These are phyloP conservation scores for Ophiostoma piceae DNA, from an alignment of 2,329 filamentous ascomycete species.

Conservation along the genomic window DNA sequence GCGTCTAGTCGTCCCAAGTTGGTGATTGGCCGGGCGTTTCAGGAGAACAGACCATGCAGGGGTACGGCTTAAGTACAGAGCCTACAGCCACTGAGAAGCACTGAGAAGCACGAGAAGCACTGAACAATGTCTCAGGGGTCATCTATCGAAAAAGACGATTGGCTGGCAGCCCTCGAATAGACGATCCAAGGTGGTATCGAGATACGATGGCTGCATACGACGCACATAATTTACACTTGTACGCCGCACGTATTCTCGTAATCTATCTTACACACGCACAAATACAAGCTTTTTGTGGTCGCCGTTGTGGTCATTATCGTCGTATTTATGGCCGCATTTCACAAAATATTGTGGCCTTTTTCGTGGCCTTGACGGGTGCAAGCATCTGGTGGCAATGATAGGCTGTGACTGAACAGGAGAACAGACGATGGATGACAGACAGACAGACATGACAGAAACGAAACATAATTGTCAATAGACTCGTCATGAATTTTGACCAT, in stretches of 20 bases:
- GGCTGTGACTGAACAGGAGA: background rate
- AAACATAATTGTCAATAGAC: background rate
- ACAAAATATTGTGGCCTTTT: background rate
- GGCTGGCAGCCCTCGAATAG: background rate
- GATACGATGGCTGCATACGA: background rate
- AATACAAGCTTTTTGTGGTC: background rate
- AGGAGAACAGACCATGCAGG: constrained; percentile 1
- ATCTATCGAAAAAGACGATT: background rate
- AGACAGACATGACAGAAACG: background rate
- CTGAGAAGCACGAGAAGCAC: background rate
- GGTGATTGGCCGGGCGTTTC: constrained; percentile 26
- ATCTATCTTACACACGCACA: background rate
- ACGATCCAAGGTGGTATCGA: background rate
- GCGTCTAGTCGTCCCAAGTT: background rate
- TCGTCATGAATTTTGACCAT: background rate
- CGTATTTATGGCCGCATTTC: no score
- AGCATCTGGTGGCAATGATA: background rate
- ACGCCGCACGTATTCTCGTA: background rate
- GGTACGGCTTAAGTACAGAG: background rate
- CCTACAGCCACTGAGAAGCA: background rate
- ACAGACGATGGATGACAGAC: background rate
- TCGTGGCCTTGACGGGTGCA: background rate
- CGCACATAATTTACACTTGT: constrained; percentile 7
- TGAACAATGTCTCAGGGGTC: background rate
- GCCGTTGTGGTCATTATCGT: background rate